Base-by-base conservation (phyloP, 2,329 filamentous ascomycete genomes). In the Colletotrichum higginsianum region DNA sequence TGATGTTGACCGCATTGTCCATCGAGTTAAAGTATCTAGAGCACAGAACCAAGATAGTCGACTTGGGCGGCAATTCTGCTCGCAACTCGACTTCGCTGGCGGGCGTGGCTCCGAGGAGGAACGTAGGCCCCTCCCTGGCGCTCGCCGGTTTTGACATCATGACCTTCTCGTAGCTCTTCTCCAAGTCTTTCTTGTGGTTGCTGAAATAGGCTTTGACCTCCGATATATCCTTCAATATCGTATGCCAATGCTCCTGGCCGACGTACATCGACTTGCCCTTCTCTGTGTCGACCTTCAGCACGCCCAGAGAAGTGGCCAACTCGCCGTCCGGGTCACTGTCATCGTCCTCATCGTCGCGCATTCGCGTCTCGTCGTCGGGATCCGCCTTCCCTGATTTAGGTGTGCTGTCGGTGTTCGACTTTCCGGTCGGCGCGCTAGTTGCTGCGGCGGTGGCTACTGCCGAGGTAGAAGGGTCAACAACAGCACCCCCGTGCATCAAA, bases 151-250 rank as follows among this genome's bases (percentile, higher is more conserved):
- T 94, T 49, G 90, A 90, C 55, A 90, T 89, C 79, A 92, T 89
- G 62, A 97, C 91, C 76, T 91, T 92, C 76, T 93, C 91, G 76
- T 94, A 91, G 76, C 95, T 95, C 70, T 91, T 91, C 79, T 97
- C 94, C 71, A 96, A 87, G 75, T 98, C 95, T 78, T 96, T 95
- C 80, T 96, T 97, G 82, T 98, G 94, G 46, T 88, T 90, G 21
- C 84, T 83, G 77, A 97, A 98, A 83, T 96, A 98, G 76, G 92
- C 95, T 79, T 96, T 97, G 35, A 99, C 96, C 84, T 99, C 96
- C 12, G 94, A 87, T 74, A 99, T 96, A 81, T 95, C 93, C 75
- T 90, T 87, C 66, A 97, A 84, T 64, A 97, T 90, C 49, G 92
- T 90, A 76, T 93, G 92, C 94, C 94, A 97, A 80, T 96, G 93